A percentile compares a stretch with the other conserved stretches of the same genome.
phyloP scores from a whole-genome alignment of 768 basidiomycete genomes.

The Kwoniella dejecticola region DNA sequence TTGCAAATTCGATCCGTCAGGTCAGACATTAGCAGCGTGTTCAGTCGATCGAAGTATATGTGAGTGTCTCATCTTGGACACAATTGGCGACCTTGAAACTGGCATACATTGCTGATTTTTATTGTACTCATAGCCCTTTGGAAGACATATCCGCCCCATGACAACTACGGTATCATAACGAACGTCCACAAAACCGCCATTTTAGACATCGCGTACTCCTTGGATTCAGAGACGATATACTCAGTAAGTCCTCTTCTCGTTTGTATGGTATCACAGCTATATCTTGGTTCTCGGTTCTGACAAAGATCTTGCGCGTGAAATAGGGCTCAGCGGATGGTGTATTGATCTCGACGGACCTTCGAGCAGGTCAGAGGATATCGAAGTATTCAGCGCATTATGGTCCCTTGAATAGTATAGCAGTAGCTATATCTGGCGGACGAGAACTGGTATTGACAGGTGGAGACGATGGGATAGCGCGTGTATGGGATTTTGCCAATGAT shows the following conservation, averaged over 20 bases:
- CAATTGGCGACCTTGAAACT: too few relatives aligned
- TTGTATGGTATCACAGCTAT: neutral
- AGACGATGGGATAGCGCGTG: conserved; percentile 86
- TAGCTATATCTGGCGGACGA: conserved; percentile 78
- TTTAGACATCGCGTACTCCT: conserved; percentile 74
- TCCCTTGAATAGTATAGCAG: conserved; percentile 85
- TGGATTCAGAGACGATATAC: conserved; percentile 49
- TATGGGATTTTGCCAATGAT: conserved; percentile 75
- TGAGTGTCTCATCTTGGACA: conserved; percentile 58
- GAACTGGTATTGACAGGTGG: conserved; percentile 85
- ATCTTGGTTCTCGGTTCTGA: too few relatives aligned
- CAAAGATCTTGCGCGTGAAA: too few relatives aligned
- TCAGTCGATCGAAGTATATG: conserved; percentile 88
- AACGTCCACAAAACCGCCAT: conserved; percentile 87
- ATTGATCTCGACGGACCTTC: conserved; percentile 75
- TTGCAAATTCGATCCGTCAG: conserved; percentile 90
- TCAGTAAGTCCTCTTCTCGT: conserved; percentile 34
- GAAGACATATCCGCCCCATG: conserved; percentile 88
- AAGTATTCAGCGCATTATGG: conserved; percentile 87
- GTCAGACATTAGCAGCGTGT: conserved; percentile 89
- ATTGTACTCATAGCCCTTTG: conserved; percentile 66
- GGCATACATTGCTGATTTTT: too few relatives aligned
- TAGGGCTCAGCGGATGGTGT: conserved; percentile 89
- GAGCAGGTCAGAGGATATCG: conserved; percentile 74
- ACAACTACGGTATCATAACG: conserved; percentile 83